Evolutionary conservation across 2,329 filamentous ascomycete species (phyloP).

Genomic region (Endoconidiophora polonica): DNA sequence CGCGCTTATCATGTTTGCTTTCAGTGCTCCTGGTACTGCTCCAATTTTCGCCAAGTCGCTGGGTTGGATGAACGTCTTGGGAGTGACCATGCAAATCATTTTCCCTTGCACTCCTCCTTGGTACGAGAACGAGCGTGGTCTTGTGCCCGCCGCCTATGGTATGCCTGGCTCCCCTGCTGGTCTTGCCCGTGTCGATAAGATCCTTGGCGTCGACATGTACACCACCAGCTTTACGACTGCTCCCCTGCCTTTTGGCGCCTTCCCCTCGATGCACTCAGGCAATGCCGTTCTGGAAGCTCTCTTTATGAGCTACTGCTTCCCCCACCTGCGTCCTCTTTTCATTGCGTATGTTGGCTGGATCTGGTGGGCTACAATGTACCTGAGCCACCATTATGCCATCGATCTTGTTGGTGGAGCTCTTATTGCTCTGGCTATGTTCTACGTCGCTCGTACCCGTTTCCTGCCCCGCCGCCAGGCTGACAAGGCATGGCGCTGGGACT

Average conservation of each 20-base stretch:
- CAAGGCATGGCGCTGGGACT: constrained; percentile 85
- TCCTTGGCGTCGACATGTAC: constrained; percentile 86
- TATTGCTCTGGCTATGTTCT: constrained; percentile 63
- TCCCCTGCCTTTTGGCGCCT: constrained; percentile 84
- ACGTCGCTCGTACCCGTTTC: constrained; percentile 63
- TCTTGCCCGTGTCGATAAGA: constrained; percentile 69
- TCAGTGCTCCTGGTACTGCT: constrained; percentile 68
- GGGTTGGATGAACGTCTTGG: constrained; percentile 80
- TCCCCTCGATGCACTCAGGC: constrained; percentile 81
- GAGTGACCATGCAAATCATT: constrained; percentile 72
- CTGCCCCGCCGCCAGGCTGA: constrained; percentile 67
- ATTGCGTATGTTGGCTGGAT: constrained; percentile 79
- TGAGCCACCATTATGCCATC: constrained; percentile 92
- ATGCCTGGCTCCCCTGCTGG: constrained; percentile 83
- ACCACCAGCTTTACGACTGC: constrained; percentile 83
- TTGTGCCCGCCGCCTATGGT: constrained; percentile 81
- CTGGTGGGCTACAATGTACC: constrained; percentile 98
- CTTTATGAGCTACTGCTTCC: constrained; percentile 88
- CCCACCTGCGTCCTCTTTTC: constrained; percentile 62
- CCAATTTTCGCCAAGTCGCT: constrained; percentile 76
- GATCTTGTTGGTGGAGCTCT: constrained; percentile 79
- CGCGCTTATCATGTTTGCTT: constrained; percentile 68
- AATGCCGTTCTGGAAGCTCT: constrained; percentile 79
- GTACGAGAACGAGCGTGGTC: constrained; percentile 87
- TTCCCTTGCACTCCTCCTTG: constrained; percentile 92